Percentiles rank a stretch among this genome's conserved stretches.
These are phyloP conservation scores for Cryptosporidium parvum DNA, from an alignment of 169 alveolate genomes.

Conservation along the genomic window DNA sequence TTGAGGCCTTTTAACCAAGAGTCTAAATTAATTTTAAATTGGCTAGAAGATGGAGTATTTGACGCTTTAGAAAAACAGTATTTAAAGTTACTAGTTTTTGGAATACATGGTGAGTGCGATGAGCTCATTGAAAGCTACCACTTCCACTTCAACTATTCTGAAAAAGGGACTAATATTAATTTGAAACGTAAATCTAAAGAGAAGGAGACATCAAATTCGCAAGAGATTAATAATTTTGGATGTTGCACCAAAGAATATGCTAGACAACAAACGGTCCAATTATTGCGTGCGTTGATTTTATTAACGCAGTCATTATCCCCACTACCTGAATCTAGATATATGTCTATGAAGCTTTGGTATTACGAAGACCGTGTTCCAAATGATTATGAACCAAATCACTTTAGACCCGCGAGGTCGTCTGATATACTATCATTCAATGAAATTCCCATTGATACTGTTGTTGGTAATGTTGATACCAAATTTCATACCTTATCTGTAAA, in stretches of 20 bases:
- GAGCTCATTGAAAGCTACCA: constrained; percentile 83
- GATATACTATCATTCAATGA: constrained; percentile 78
- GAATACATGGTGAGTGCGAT: constrained; percentile 82
- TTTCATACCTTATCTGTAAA: constrained; percentile 79
- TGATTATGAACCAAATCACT: constrained; percentile 87
- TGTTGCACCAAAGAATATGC: constrained; percentile 79
- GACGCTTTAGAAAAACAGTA: constrained; percentile 86
- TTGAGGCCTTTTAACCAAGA: constrained; percentile 79
- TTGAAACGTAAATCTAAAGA: constrained; percentile 55
- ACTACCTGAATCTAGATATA: constrained; percentile 83
- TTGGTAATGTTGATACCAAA: constrained; percentile 82
- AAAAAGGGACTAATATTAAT: constrained; percentile 75
- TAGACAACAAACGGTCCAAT: constrained; percentile 79
- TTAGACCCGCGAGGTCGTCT: constrained; percentile 80
- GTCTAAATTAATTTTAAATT: constrained; percentile 81
- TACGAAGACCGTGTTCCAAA: constrained; percentile 85
- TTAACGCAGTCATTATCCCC: constrained; percentile 87
- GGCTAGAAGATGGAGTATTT: constrained; percentile 88
- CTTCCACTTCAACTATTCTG: constrained; percentile 79
- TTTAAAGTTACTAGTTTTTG: constrained; percentile 82
- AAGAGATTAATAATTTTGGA: constrained; percentile 77
- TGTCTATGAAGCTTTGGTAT: constrained; percentile 85
- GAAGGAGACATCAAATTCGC: constrained; percentile 28
- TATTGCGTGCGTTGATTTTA: constrained; percentile 82
- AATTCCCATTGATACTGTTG: constrained; percentile 79